Conservation (phyloP, 2,329 filamentous ascomycete species). For the Aspergillus aculeatinus region DNA sequence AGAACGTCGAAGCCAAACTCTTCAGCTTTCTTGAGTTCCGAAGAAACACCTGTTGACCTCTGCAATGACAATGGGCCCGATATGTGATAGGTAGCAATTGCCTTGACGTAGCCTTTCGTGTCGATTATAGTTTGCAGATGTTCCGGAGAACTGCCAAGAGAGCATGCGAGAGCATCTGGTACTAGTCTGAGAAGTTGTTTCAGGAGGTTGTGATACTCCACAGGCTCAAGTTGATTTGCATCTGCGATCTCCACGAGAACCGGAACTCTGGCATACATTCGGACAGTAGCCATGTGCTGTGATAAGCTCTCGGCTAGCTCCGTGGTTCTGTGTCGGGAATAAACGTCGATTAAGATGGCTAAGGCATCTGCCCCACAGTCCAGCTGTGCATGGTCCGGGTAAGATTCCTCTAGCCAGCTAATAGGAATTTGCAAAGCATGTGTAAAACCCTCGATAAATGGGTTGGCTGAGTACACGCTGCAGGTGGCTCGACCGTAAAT, state of each 20-base stretch:
- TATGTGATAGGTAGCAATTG: not conserved
- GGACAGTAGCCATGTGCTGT: not conserved
- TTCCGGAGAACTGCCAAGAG: not conserved
- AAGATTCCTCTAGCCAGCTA: not conserved
- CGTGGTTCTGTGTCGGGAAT: not conserved
- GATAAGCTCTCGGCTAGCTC: not conserved
- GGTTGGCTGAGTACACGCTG: not conserved
- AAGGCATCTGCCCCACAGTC: not conserved
- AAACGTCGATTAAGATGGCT: not conserved
- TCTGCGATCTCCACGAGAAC: not conserved
- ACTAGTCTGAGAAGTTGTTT: not conserved
- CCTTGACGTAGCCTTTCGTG: not conserved
- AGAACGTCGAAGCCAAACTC: not conserved
- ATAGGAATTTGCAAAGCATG: not conserved
- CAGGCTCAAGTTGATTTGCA: not conserved
- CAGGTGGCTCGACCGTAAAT: not conserved
- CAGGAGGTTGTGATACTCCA: not conserved
- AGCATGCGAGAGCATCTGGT: not conserved
- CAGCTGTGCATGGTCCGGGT: not conserved
- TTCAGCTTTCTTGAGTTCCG: not conserved
- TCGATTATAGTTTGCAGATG: not conserved
- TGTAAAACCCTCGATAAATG: not conserved
- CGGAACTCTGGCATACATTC: not conserved
- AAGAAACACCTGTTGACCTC: not conserved
- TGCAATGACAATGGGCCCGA: not conserved